phyloP scores from a whole-genome alignment of 176 grass and related monocot species.

The Hordeum marinum region DNA sequence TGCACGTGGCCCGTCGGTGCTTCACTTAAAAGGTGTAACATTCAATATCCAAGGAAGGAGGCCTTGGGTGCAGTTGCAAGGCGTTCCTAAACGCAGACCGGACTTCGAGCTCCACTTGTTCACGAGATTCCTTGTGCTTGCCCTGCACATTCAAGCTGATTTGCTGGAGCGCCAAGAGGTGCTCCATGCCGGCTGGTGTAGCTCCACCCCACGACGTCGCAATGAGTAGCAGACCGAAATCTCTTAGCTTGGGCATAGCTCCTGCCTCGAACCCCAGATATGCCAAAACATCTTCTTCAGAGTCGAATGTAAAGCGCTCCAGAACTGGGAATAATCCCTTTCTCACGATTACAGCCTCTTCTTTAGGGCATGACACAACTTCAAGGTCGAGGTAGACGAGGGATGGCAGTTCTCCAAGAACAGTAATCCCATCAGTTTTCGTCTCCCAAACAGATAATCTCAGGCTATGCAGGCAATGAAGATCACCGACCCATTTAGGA shows the following conservation, averaged over 20 bases:
- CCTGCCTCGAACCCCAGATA: neutral
- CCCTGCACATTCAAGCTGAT: rapidly evolving
- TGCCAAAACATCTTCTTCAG: neutral
- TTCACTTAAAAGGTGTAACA: too few species aligned
- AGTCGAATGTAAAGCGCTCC: neutral
- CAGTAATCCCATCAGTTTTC: neutral
- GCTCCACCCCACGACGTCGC: neutral
- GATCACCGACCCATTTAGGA: neutral
- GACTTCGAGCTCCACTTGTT: neutral
- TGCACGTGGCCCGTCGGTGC: too few species aligned
- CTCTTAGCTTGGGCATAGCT: neutral
- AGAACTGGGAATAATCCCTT: neutral
- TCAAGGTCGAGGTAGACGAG: rapidly evolving
- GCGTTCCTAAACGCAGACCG: neutral
- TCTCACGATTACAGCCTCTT: neutral
- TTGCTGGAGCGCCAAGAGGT: neutral
- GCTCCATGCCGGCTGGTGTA: neutral
- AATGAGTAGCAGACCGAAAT: rapidly evolving
- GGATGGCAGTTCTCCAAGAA: neutral
- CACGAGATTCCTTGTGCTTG: neutral
- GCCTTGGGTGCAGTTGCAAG: too few species aligned
- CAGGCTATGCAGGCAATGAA: neutral
- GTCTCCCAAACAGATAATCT: neutral
- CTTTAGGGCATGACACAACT: neutral
- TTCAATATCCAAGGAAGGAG: too few species aligned